These are phyloP conservation scores for Fraxinus sp. DNA, from an alignment of 305 asterid genomes.

Conservation along the genomic window DNA sequence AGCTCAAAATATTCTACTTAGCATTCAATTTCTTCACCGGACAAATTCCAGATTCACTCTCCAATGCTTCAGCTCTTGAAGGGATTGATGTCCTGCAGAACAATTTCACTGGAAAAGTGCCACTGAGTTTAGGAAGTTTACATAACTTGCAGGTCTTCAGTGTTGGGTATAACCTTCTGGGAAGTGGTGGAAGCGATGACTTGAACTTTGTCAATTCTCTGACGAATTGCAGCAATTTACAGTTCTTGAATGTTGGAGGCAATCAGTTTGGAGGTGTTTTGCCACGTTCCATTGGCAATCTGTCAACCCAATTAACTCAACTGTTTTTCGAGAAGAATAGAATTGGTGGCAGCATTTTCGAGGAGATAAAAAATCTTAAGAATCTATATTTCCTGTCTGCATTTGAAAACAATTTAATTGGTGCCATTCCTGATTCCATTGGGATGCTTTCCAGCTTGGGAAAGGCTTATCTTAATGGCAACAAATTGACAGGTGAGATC, in stretches of 20 bases:
- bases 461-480: conserved; percentile 19
- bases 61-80: conserved; percentile 31
- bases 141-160: conserved; percentile 10
- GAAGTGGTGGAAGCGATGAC: conserved; percentile 23
- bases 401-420: conserved; percentile 16
- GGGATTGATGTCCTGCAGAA: conserved; percentile 25
- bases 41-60: conserved; percentile 30
- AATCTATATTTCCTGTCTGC: conserved; percentile 16
- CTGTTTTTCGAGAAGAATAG: conserved; percentile 19
- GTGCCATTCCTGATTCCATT: conserved; percentile 33
- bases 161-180: conserved; percentile 24
- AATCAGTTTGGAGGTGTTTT: conserved; percentile 34
- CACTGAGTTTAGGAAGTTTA: conserved; percentile 30
- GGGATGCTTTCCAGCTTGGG: conserved; percentile 32
- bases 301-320: conserved; percentile 26
- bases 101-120: conserved; percentile 34
- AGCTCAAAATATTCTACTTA: conserved; percentile 28
- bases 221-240: conserved; percentile 28
- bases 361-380: conserved; percentile 28
- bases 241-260: conserved; percentile 19
- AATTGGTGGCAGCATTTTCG: conserved; percentile 28
- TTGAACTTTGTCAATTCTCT: conserved; percentile 23
- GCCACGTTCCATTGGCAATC: conserved; percentile 29
- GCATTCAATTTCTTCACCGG: conserved; percentile 31
- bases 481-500: conserved; percentile 31